Conservation (phyloP, 2,329 filamentous ascomycete genomes). For the Fusarium verrucosum region DNA sequence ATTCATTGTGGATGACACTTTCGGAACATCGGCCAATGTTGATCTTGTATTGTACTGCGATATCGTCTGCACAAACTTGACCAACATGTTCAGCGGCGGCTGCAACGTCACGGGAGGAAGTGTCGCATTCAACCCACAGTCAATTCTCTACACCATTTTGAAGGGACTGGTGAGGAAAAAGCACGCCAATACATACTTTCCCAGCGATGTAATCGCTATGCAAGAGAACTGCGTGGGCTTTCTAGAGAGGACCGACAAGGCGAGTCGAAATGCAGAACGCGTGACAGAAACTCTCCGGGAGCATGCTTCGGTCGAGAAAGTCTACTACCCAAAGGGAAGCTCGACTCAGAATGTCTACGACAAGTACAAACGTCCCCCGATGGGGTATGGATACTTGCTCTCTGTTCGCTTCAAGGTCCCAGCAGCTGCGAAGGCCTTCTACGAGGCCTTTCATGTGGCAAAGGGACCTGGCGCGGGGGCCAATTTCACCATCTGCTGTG, state of each 20-base stretch:
- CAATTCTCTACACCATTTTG: slow-evolving; percentile 48
- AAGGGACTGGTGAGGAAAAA: slow-evolving; percentile 28
- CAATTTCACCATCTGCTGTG: slow-evolving; percentile 56
- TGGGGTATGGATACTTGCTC: slow-evolving; percentile 63
- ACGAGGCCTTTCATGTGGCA: slow-evolving; percentile 58
- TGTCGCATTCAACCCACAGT: slow-evolving; percentile 55
- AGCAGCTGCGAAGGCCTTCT: slow-evolving; percentile 55
- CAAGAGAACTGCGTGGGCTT: slow-evolving; percentile 54
- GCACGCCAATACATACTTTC: slow-evolving; percentile 39
- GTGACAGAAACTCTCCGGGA: slow-evolving; percentile 42
- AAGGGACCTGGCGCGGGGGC: slow-evolving; percentile 63
- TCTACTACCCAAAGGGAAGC: slow-evolving; percentile 55
- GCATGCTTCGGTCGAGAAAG: slow-evolving; percentile 38
- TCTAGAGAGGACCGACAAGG: slow-evolving; percentile 46
- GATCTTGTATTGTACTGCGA: slow-evolving; percentile 59
- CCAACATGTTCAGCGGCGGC: slow-evolving; percentile 65
- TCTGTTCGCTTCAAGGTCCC: slow-evolving; percentile 57
- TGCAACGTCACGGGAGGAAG: slow-evolving; percentile 63
- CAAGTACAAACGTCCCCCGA: slow-evolving; percentile 47
- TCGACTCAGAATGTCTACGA: slow-evolving; percentile 49
- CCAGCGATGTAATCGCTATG: slow-evolving; percentile 43
- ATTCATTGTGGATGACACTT: slow-evolving; percentile 57
- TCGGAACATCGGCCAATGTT: slow-evolving; percentile 57
- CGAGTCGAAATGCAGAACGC: slow-evolving; percentile 41
- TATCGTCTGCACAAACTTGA: slow-evolving; percentile 60